Percentiles rank a stretch among this genome's conserved stretches.
These are phyloP conservation scores for Boletus reticulatus DNA, from an alignment of 768 basidiomycete genomes.

Conservation along the genomic window DNA sequence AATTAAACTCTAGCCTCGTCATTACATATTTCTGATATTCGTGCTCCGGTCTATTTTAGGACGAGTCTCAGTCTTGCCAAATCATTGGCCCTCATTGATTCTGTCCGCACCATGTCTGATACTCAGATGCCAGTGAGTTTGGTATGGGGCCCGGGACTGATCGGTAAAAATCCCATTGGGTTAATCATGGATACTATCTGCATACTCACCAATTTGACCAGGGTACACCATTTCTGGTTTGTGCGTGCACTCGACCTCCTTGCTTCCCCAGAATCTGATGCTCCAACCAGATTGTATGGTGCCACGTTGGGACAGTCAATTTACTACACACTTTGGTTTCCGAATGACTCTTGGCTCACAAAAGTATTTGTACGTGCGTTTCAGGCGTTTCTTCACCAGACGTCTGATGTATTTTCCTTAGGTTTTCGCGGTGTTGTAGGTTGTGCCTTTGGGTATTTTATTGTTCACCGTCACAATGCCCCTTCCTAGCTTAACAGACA, in stretches of 20 bases:
- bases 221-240: slow-evolving; percentile 1
- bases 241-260: background rate
- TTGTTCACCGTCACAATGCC: background rate
- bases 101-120: too few relatives aligned
- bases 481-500: slow-evolving; percentile 6
- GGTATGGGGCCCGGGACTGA: too few relatives aligned
- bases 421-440: slow-evolving; percentile 5
- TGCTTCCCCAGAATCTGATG: background rate
- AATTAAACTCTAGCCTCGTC: too few relatives aligned
- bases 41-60: too few relatives aligned
- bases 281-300: slow-evolving; percentile 9
- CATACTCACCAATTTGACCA: background rate
- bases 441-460: background rate
- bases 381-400: background rate
- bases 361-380: slow-evolving; percentile 4
- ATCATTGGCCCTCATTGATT: too few relatives aligned
- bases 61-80: too few relatives aligned
- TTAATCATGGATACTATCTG: too few relatives aligned
- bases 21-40: too few relatives aligned
- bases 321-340: slow-evolving; percentile 12
- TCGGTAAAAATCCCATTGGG: too few relatives aligned
- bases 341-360: background rate
- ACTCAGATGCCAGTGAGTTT: too few relatives aligned
- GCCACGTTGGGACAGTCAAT: slow-evolving; percentile 9
- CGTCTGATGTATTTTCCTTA: background rate